A percentile compares a stretch with the other conserved stretches of the same genome.
Conservation (phyloP, 306 rosid species). For the Cucurbita maxima region DNA sequence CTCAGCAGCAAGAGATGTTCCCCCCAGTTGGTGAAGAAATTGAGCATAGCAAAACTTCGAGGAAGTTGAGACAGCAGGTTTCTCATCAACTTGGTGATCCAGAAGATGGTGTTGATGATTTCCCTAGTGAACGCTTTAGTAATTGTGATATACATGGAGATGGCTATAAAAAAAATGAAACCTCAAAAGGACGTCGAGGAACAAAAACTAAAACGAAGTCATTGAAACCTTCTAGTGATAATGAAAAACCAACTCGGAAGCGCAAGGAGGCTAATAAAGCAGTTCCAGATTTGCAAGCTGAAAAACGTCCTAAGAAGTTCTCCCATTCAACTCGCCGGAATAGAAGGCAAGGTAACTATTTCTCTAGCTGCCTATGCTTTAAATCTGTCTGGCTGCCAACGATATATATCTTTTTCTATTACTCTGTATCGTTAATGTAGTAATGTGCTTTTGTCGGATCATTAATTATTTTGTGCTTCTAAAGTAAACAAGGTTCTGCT, state of each 20-base stretch:
- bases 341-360: conserved; percentile 46
- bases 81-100: conserved; percentile 23
- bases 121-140: conserved; percentile 26
- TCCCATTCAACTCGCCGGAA: conserved; percentile 60
- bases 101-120: conserved; percentile 17
- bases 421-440: background rate
- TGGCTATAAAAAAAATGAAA: conserved; percentile 25
- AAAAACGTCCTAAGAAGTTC: conserved; percentile 49
- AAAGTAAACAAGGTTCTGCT: conserved; percentile 65
- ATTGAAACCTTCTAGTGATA: conserved; percentile 36
- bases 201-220: conserved; percentile 25
- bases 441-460: background rate
- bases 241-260: conserved; percentile 35
- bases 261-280: conserved; percentile 28
- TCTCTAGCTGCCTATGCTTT: background rate
- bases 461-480: conserved; percentile 18
- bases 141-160: conserved; percentile 22
- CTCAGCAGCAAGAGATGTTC: conserved; percentile 17
- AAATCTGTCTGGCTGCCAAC: background rate
- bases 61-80: conserved; percentile 30
- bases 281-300: conserved; percentile 18
- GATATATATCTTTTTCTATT: background rate
- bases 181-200: conserved; percentile 21
- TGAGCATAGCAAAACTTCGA: conserved; percentile 25
- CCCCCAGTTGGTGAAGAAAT: conserved; percentile 17